These are phyloP conservation scores for Cornus controversa DNA, from an alignment of 148 eudicot species.

Conservation along the genomic window DNA sequence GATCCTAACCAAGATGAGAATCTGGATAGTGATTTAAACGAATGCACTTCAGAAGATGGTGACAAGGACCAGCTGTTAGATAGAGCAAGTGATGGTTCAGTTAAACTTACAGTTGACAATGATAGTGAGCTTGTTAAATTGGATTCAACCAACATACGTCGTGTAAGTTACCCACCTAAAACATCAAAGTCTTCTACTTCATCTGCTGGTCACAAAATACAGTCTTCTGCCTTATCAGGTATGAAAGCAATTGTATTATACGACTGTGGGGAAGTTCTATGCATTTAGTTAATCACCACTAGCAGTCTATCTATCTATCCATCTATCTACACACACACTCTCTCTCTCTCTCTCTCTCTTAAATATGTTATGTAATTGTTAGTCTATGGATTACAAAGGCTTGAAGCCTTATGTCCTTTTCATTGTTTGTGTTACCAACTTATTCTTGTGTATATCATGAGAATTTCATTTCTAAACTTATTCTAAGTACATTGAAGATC, in stretches of 20 bases:
- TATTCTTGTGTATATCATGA: neutral
- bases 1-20: slow-evolving; percentile 30
- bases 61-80: slow-evolving; percentile 21
- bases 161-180: slow-evolving; percentile 53
- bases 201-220: slow-evolving; percentile 9
- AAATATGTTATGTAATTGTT: neutral
- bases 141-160: slow-evolving; percentile 44
- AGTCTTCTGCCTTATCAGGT: slow-evolving; percentile 48
- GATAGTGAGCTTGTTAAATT: slow-evolving; percentile 34
- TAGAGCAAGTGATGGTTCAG: slow-evolving; percentile 34
- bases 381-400: neutral
- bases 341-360: no score
- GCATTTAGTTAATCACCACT: neutral
- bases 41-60: slow-evolving; percentile 41
- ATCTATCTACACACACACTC: neutral
- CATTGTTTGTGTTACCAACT: neutral
- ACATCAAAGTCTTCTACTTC: slow-evolving; percentile 24
- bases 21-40: slow-evolving; percentile 32
- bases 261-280: neutral
- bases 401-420: neutral
- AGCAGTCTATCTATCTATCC: neutral
- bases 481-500: neutral
- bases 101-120: slow-evolving; percentile 38
- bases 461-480: neutral
- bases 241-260: slow-evolving; percentile 14